phyloP scores from a whole-genome alignment of 495 filamentous ascomycete species.

The Geopyxis carbonaria region DNA sequence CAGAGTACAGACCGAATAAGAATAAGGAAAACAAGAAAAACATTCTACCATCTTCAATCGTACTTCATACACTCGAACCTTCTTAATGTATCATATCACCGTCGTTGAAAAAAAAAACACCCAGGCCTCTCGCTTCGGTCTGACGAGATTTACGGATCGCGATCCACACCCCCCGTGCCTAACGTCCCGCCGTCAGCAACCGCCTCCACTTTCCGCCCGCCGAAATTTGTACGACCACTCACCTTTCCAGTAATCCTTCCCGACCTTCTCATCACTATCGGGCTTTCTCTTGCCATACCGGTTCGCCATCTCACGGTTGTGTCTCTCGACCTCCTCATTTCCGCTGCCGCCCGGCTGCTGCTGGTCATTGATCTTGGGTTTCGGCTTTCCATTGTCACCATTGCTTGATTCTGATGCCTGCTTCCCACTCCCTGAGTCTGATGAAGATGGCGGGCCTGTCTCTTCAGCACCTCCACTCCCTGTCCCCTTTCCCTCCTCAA shows the following conservation, averaged over 20 bases:
- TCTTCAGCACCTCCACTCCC: conserved; percentile 7
- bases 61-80: too few species aligned
- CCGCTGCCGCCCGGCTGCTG: neutral
- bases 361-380: neutral
- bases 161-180: conserved; percentile 1
- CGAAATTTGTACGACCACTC: conserved; percentile 4
- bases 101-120: too few species aligned
- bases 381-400: neutral
- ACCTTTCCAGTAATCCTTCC: conserved; percentile 17
- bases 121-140: too few species aligned
- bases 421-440: conserved; percentile 1
- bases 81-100: too few species aligned
- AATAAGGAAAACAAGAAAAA: too few species aligned
- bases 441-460: conserved; percentile 3
- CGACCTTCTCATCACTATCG: conserved; percentile 13
- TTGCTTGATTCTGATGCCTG: neutral
- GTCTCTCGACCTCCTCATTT: conserved; percentile 4
- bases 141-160: conserved; percentile 1
- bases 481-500: conserved; percentile 12
- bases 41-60: too few species aligned
- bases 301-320: conserved; percentile 16
- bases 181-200: neutral
- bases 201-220: neutral
- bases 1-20: too few species aligned
- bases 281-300: conserved; percentile 7